Conservation (phyloP, 805 yeast species). For the Lachancea fermentati region DNA sequence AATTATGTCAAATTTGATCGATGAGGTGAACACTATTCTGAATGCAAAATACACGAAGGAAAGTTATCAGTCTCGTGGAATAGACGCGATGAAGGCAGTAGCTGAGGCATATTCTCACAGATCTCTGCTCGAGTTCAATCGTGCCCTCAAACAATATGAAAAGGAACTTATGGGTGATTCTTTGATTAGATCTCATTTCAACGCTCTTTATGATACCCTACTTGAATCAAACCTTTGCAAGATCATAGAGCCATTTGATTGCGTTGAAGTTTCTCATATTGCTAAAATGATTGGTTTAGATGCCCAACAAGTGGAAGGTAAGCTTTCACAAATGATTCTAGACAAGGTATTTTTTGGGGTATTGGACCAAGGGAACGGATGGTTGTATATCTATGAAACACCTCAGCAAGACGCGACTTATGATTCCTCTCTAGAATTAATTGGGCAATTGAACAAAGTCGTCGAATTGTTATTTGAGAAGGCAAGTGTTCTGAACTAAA, state of each 20-base stretch:
- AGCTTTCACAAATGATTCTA: constrained; percentile 91
- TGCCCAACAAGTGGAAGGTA: constrained; percentile 84
- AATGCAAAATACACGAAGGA: constrained; percentile 67
- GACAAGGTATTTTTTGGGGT: constrained; percentile 96
- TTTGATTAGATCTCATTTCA: constrained; percentile 85
- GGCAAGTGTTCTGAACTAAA: constrained; percentile 73
- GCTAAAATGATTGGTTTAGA: constrained; percentile 86
- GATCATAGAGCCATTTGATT: constrained; percentile 92
- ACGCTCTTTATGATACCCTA: constrained; percentile 86
- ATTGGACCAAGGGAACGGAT: constrained; percentile 96
- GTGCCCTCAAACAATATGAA: constrained; percentile 65
- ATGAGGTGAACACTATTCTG: constrained; percentile 77
- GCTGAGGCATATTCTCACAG: constrained; percentile 86
- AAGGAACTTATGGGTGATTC: constrained; percentile 78
- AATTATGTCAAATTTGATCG: constrained; percentile 83
- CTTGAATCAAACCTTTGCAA: constrained; percentile 90
- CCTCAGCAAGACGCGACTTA: constrained; percentile 86
- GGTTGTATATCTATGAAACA: constrained; percentile 87
- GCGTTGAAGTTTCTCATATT: constrained; percentile 89
- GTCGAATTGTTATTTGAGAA: constrained; percentile 91
- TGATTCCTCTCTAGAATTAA: constrained; percentile 78
- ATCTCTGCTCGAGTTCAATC: constrained; percentile 85
- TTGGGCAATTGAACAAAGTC: constrained; percentile 78
- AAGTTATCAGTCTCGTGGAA: constrained; percentile 67
- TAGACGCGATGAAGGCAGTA: constrained; percentile 94